phyloP scores from a whole-genome alignment of 2,329 filamentous ascomycete genomes.

The Laburnicola sp. region DNA sequence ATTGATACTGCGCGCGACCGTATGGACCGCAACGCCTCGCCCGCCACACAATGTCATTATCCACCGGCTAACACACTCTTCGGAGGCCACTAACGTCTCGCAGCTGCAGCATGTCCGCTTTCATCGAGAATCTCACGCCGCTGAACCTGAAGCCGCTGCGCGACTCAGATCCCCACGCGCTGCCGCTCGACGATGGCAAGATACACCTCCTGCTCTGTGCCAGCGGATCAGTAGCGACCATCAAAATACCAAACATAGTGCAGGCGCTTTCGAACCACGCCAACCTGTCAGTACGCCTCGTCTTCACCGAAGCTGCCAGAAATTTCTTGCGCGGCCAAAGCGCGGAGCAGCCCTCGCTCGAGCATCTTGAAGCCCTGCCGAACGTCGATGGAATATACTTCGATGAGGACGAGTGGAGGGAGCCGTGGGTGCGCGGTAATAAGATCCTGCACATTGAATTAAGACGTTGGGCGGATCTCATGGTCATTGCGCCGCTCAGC shows the following conservation, averaged over 20 bases:
- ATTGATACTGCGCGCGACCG: conserved; percentile 1
- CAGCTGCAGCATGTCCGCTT: conserved; percentile 24
- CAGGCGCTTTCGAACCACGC: conserved; percentile 57
- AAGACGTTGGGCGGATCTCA: conserved; percentile 76
- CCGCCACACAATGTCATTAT: not conserved
- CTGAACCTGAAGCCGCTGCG: conserved; percentile 33
- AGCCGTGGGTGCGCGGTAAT: conserved; percentile 76
- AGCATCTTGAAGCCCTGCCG: conserved; percentile 60
- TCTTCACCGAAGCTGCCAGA: conserved; percentile 74
- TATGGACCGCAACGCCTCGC: not conserved
- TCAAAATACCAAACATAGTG: conserved; percentile 65
- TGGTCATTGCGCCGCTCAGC: conserved; percentile 78
- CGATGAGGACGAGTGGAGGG: conserved; percentile 84
- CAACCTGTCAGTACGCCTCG: conserved; percentile 76
- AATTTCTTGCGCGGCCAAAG: conserved; percentile 78
- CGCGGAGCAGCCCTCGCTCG: conserved; percentile 72
- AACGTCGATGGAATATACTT: conserved; percentile 80
- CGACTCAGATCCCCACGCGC: conserved; percentile 22
- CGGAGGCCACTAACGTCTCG: not conserved
- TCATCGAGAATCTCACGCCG: conserved; percentile 32
- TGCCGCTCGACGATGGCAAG: conserved; percentile 37
- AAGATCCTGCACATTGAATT: conserved; percentile 89
- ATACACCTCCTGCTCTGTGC: conserved; percentile 67
- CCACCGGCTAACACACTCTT: not conserved
- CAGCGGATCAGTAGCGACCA: conserved; percentile 80